Conservation (phyloP, 179 eudicot species). For the Corrigiola litoralis region DNA sequence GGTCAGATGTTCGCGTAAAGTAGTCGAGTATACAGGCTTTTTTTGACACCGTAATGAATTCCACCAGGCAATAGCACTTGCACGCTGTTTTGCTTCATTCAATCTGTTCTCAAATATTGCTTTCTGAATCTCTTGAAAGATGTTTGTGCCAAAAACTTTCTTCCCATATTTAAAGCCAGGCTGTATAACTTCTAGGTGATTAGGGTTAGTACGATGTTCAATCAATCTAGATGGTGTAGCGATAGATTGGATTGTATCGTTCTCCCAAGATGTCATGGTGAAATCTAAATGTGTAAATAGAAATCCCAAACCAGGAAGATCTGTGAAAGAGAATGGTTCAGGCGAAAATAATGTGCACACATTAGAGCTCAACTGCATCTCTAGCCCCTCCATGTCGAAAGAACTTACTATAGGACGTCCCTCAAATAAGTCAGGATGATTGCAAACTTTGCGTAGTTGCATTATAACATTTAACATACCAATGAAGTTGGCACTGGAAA, state of each 20-base stretch:
- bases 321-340: constrained; percentile 57
- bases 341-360: constrained; percentile 65
- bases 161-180: constrained; percentile 37
- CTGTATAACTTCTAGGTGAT: constrained; percentile 29
- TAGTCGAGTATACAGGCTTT: constrained; percentile 67
- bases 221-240: constrained; percentile 84
- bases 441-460: constrained; percentile 99
- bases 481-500: constrained; percentile 88
- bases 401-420: constrained; percentile 99
- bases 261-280: constrained; percentile 93
- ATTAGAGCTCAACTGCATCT: constrained; percentile 66
- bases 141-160: constrained; percentile 47
- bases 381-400: constrained; percentile 89
- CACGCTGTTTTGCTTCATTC: constrained; percentile 70
- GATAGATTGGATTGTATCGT: constrained; percentile 81
- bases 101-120: constrained; percentile 74
- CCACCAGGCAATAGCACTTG: constrained; percentile 94
- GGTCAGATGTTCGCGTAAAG: constrained; percentile 55
- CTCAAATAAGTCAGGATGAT: constrained; percentile 98
- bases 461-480: constrained; percentile 97
- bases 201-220: constrained; percentile 37
- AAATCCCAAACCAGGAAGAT: constrained; percentile 69
- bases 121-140: constrained; percentile 85
- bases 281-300: constrained; percentile 78
- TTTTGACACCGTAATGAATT: constrained; percentile 76